phyloP scores from a whole-genome alignment of 1,284 basidiomycete species.

The Testicularia cyperi region DNA sequence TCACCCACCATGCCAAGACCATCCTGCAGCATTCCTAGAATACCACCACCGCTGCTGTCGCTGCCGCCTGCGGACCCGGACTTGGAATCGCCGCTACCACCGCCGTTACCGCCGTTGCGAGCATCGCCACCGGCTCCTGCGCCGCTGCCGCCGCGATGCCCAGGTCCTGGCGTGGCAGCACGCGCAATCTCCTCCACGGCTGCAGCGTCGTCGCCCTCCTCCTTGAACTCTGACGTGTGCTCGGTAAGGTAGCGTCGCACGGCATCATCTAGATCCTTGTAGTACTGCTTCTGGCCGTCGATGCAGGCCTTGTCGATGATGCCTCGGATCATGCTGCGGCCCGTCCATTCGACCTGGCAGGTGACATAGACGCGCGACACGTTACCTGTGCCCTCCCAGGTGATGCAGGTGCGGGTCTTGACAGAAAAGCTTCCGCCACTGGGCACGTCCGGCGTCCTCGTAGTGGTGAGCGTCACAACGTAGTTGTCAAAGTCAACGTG shows the following conservation, averaged over 20 bases:
- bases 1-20: slow-evolving; percentile 33
- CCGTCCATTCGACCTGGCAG: slow-evolving; percentile 92
- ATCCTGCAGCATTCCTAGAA: slow-evolving; percentile 11
- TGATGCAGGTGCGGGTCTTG: slow-evolving; percentile 90
- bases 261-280: slow-evolving; percentile 76
- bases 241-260: slow-evolving; percentile 78
- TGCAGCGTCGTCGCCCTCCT: slow-evolving; percentile 70
- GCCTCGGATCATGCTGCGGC: slow-evolving; percentile 92
- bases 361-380: slow-evolving; percentile 80
- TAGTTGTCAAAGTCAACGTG: slow-evolving; percentile 83
- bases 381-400: slow-evolving; percentile 77
- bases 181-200: slow-evolving; percentile 47
- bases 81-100: slow-evolving; percentile 1
- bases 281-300: slow-evolving; percentile 91
- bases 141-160: slow-evolving; percentile 5
- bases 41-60: slow-evolving; percentile 5
- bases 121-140: slow-evolving; percentile 10
- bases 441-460: slow-evolving; percentile 90
- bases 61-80: background rate
- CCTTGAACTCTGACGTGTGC: slow-evolving; percentile 84
- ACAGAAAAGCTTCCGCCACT: slow-evolving; percentile 87
- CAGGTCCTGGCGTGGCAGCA: slow-evolving; percentile 35
- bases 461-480: slow-evolving; percentile 81
- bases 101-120: background rate
- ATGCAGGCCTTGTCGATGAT: slow-evolving; percentile 89